These are phyloP conservation scores for Lichtheimia hyalospora DNA, from an alignment of 371 early-diverging fungal genomes.

Conservation along the genomic window DNA sequence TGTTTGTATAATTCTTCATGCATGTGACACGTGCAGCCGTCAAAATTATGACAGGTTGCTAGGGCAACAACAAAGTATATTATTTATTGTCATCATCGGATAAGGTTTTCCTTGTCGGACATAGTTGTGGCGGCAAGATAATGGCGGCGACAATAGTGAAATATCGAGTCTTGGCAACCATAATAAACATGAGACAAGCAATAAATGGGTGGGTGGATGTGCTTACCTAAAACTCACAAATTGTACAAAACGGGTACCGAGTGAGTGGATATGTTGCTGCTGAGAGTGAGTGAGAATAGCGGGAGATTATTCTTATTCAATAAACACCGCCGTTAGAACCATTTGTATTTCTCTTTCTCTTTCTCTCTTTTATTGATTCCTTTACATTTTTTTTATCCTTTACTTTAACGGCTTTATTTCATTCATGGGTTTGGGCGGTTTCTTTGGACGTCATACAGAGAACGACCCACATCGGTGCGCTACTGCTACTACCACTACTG, in stretches of 20 bases:
- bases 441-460: background rate
- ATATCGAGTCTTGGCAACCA: no score
- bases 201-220: background rate
- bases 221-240: background rate
- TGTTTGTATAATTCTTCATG: slow-evolving; percentile 1
- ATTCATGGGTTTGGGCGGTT: background rate
- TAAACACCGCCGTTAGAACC: background rate
- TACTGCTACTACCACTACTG: background rate
- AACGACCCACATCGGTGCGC: background rate
- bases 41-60: no score
- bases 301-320: no score
- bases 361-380: background rate
- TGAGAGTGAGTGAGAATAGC: no score
- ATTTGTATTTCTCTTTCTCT: background rate
- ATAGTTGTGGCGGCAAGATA: no score
- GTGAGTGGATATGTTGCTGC: no score
- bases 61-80: no score
- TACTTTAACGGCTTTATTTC: no score
- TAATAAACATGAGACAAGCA: no score
- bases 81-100: no score
- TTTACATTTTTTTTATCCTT: background rate
- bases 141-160: no score
- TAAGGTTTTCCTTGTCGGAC: no score
- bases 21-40: background rate
- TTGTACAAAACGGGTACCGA: background rate